Conservation (phyloP, 306 rosid species). For the Corylus americana region DNA sequence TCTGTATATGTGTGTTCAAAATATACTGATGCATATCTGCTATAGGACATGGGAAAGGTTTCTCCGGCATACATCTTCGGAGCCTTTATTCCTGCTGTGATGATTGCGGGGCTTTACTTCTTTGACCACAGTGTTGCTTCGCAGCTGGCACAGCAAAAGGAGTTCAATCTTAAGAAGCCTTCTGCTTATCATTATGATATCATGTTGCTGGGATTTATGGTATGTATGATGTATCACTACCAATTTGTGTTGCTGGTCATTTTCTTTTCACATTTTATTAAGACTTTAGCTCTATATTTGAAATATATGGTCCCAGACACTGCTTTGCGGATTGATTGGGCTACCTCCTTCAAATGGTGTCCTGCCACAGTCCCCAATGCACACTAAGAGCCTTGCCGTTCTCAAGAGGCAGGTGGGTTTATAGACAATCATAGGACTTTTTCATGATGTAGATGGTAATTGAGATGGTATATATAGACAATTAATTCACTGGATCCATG, state of each 20-base stretch:
- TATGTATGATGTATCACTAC: conserved; percentile 16
- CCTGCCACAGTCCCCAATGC: conserved; percentile 96
- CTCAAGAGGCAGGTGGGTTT: conserved; percentile 67
- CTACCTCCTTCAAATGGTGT: conserved; percentile 94
- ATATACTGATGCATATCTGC: conserved; percentile 5
- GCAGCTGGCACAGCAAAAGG: conserved; percentile 86
- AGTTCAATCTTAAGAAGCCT: conserved; percentile 85
- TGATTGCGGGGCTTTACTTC: conserved; percentile 89
- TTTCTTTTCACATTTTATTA: not conserved
- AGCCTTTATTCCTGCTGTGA: conserved; percentile 74
- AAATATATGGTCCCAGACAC: conserved; percentile 51
- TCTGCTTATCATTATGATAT: conserved; percentile 86
- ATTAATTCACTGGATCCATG: conserved; percentile 9
- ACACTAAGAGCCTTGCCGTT: conserved; percentile 85
- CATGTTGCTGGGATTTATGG: conserved; percentile 72
- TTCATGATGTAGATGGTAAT: not conserved
- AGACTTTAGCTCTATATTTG: conserved; percentile 18
- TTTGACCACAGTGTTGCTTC: conserved; percentile 93
- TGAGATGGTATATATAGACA: conserved; percentile 14
- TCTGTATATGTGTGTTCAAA: conserved; percentile 4
- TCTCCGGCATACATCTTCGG: conserved; percentile 61
- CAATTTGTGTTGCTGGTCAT: conserved; percentile 10
- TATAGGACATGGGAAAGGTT: conserved; percentile 82
- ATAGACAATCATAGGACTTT: not conserved
- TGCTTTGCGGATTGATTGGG: conserved; percentile 85